These are phyloP conservation scores for Zymoseptoria ardabiliae DNA, from an alignment of 2,329 filamentous ascomycete species.

Conservation along the genomic window DNA sequence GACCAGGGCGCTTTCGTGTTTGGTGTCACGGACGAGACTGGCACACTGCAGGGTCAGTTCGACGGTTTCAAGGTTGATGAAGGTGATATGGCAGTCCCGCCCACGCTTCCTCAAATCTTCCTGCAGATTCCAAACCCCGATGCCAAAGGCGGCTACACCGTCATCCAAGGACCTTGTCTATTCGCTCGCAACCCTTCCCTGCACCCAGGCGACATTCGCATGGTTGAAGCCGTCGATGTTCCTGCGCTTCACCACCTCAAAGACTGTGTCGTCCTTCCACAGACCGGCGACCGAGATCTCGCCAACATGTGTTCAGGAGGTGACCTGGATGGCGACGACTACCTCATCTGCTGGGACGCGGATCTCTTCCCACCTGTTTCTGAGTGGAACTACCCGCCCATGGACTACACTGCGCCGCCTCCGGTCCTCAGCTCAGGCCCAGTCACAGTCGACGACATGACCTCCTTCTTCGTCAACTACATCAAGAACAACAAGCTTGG, in stretches of 20 bases:
- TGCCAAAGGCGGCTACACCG: conserved; percentile 46
- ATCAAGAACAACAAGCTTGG: conserved; percentile 84
- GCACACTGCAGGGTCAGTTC: conserved; percentile 63
- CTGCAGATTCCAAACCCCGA: conserved; percentile 61
- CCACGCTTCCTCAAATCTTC: conserved; percentile 72
- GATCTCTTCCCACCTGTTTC: conserved; percentile 56
- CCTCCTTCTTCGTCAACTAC: conserved; percentile 80
- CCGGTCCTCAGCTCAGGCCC: conserved; percentile 51
- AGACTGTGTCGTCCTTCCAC: conserved; percentile 82
- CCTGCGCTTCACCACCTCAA: conserved; percentile 66
- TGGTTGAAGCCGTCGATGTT: conserved; percentile 75
- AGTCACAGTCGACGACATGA: conserved; percentile 67
- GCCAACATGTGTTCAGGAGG: conserved; percentile 94
- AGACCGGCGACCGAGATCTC: conserved; percentile 73
- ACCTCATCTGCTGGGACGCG: conserved; percentile 84
- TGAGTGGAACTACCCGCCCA: conserved; percentile 63
- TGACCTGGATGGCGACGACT: conserved; percentile 93
- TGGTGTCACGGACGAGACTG: conserved; percentile 81
- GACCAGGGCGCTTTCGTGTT: conserved; percentile 80
- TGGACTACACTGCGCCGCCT: conserved; percentile 62
- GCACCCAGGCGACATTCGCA: conserved; percentile 83
- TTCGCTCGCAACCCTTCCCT: conserved; percentile 89
- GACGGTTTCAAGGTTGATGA: conserved; percentile 17
- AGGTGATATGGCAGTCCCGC: not conserved
- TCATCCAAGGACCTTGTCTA: conserved; percentile 71